Evolutionary conservation across 305 asterid genomes (phyloP), one percentile per base, ranked within the genome.

Genomic region (Fraxinus sp.): DNA sequence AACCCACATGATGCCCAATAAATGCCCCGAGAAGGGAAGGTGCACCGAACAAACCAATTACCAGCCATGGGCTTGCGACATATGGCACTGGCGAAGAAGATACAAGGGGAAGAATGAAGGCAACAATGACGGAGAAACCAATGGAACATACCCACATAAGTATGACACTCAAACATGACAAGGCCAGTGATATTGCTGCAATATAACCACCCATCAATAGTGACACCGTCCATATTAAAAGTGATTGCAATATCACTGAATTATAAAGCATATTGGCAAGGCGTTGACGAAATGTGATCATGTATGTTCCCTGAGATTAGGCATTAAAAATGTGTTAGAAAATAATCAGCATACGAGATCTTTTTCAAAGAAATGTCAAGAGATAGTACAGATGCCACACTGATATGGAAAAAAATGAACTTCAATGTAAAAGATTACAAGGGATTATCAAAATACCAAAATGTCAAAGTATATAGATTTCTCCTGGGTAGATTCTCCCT

Each of bases 21-120:
- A 94, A 90, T 28, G 98, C 99, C 84, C 99, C 99, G 1, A 96
- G 90, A 80, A 94, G 91, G 81, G 98, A 97, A 76, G 99, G 99
- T 71, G 93, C 97, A 41, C 92, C 98, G 55, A 91, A 96, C 74
- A 96, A 88, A 77, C 97, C 92, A 82, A 90, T 83, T 72, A 90
- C 95, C 71, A 96, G 90, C 94, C 91, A 92, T 0, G 99, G 99
- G 90, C 88, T 83, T 75, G 98, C 87, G 81, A 96, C 83, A 78
- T 71, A 93, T 18, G 98, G 99, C 83, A 91, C 89, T 1, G 99
- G 94, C 24, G 97, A 92, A 59, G 94, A 88, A 68, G 96, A 93
- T 83, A 94, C 20, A 64, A 88, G 37, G 62, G 97, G 94, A 72
- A 96, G 89, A 88, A 94, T 74, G 82, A 90, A 82, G 78, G 97